phyloP scores from a whole-genome alignment of 139 green algal species.

The Chlamydomonas schloesseri region DNA sequence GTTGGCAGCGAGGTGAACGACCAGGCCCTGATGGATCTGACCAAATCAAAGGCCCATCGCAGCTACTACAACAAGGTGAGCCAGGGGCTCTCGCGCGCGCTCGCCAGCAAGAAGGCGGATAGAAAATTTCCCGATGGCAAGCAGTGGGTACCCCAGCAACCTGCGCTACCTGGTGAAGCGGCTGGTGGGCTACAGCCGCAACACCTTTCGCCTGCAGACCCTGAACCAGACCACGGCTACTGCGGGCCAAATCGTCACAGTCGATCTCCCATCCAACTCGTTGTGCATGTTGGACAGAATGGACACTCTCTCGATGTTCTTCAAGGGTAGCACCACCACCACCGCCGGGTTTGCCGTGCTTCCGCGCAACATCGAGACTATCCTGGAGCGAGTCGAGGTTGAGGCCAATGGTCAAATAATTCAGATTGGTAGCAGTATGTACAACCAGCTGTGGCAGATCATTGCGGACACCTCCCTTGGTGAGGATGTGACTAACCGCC shows the following conservation, averaged over 20 bases:
- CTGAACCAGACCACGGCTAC: neutral
- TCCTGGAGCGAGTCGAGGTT: neutral
- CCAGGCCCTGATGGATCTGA: neutral
- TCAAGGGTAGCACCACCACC: neutral
- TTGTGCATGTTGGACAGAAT: neutral
- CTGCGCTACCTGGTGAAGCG: constrained; percentile 5
- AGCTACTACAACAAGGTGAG: neutral
- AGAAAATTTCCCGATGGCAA: neutral
- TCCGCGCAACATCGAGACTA: neutral
- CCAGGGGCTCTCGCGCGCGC: neutral
- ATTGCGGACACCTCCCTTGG: neutral
- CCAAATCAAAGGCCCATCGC: neutral
- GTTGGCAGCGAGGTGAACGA: neutral
- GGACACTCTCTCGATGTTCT: neutral
- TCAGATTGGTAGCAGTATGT: neutral
- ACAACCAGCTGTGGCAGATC: neutral
- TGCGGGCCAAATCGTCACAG: neutral
- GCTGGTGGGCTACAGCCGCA: neutral
- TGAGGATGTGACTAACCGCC: neutral
- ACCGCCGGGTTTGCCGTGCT: neutral
- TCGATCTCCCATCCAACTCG: neutral
- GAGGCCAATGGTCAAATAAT: neutral
- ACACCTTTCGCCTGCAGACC: neutral
- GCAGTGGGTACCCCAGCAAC: neutral
- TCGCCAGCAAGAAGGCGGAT: neutral